A percentile compares a stretch with the other conserved stretches of the same genome.
Conservation (phyloP, 2,329 filamentous ascomycete species). For the Ascochyta lentis region DNA sequence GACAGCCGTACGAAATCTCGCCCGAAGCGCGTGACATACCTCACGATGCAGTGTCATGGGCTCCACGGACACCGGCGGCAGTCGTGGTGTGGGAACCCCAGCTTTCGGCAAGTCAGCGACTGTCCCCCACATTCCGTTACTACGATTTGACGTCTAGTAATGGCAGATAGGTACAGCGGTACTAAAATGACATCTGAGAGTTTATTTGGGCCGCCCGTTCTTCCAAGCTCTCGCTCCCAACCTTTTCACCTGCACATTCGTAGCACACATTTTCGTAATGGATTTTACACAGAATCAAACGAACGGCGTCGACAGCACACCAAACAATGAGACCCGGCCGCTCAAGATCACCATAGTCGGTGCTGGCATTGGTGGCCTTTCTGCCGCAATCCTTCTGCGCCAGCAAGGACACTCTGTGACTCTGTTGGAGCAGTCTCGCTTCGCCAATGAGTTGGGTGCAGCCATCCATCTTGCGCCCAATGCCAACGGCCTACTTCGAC, state of each 20-base stretch:
- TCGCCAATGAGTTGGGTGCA: constrained; percentile 64
- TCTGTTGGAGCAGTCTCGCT: constrained; percentile 55
- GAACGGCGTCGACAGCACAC: constrained; percentile 6
- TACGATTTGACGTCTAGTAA: neutral
- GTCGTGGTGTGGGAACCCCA: neutral
- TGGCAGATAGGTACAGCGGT: neutral
- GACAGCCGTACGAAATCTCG: neutral
- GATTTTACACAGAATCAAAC: constrained; percentile 21
- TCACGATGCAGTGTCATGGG: neutral
- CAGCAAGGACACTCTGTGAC: constrained; percentile 44
- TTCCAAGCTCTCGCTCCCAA: neutral
- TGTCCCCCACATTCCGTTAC: constrained; percentile 14
- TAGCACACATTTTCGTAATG: constrained; percentile 13
- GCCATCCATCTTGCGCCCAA: constrained; percentile 70
- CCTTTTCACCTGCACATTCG: neutral
- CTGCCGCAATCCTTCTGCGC: constrained; percentile 61
- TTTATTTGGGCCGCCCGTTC: neutral
- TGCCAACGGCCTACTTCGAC: constrained; percentile 61
- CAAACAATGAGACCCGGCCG: constrained; percentile 25
- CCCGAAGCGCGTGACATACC: neutral
- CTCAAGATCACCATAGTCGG: constrained; percentile 51
- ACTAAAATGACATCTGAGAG: neutral
- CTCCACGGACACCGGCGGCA: constrained; percentile 1
- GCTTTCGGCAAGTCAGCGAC: neutral
- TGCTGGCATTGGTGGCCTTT: constrained; percentile 61